Evolutionary conservation across 441 rosid species (phyloP).

Genomic region (Breynia disticha): DNA sequence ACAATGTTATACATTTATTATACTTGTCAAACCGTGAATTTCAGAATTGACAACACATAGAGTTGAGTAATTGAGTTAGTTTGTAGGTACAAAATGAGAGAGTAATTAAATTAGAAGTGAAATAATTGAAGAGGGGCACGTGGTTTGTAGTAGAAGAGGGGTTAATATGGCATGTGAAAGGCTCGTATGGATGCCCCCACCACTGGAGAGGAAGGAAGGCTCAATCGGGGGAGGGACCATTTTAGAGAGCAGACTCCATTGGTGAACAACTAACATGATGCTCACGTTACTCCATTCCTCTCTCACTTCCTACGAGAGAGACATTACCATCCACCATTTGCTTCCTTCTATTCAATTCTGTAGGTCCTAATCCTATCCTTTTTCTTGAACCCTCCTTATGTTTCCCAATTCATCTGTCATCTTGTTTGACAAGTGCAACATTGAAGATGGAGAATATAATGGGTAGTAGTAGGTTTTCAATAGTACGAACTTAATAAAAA

Average conservation of each 20-base stretch:
- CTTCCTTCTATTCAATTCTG: background rate
- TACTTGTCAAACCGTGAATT: too few species aligned
- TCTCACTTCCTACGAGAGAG: background rate
- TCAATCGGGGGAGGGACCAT: conserved; percentile 19
- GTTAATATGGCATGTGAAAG: conserved; percentile 36
- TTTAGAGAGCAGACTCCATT: conserved; percentile 7
- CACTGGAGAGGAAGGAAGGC: background rate
- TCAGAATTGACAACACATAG: too few species aligned
- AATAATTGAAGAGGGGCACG: conserved; percentile 30
- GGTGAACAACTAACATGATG: background rate
- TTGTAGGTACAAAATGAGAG: background rate
- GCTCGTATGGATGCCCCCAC: conserved; percentile 31
- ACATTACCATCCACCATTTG: background rate
- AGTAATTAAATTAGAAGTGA: background rate
- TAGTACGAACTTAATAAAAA: too few species aligned
- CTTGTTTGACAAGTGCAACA: too few species aligned
- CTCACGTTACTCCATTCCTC: background rate
- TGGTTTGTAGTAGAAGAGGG: conserved; percentile 38
- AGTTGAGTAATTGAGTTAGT: too few species aligned
- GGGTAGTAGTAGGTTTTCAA: too few species aligned
- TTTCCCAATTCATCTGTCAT: too few species aligned
- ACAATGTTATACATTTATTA: too few species aligned
- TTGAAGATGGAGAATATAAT: too few species aligned
- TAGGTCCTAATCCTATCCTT: background rate
- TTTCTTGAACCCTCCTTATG: background rate